Evolutionary conservation across 208 protist genomes (phyloP).

Genomic region (Acanthamoeba triangularis): DNA sequence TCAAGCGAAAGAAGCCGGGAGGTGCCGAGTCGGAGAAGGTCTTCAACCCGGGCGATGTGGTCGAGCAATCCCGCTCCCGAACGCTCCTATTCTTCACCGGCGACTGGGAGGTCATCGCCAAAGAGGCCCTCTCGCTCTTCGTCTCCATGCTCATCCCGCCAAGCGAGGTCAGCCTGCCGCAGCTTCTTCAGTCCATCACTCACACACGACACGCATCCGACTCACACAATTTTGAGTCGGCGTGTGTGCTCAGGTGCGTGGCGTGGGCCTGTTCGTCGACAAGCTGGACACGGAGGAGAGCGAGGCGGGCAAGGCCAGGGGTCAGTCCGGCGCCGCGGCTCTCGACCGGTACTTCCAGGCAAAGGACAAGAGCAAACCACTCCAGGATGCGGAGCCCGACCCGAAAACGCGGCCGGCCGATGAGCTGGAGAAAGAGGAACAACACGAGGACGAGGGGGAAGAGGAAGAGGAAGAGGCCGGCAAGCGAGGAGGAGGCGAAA

Average conservation of each 20-base stretch:
- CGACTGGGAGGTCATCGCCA: neutral
- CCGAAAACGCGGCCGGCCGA: no score
- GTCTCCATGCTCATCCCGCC: conserved; percentile 70
- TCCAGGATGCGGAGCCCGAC: neutral
- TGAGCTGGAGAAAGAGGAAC: neutral
- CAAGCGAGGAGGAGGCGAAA: neutral
- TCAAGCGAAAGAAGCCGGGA: conserved; percentile 53
- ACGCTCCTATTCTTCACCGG: neutral
- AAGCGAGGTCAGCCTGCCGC: neutral
- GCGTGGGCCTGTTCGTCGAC: conserved; percentile 59
- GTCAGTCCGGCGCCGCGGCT: neutral
- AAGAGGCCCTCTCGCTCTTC: conserved; percentile 46
- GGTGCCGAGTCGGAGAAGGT: conserved; percentile 61
- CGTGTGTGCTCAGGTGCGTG: conserved; percentile 30
- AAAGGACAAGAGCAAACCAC: neutral
- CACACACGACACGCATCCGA: no score
- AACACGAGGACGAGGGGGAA: neutral
- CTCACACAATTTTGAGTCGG: no score
- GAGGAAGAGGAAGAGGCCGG: neutral
- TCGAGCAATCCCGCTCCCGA: conserved; percentile 18
- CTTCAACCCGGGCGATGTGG: conserved; percentile 62
- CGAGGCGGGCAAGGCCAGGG: neutral
- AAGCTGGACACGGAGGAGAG: conserved; percentile 34
- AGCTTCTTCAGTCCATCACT: neutral
- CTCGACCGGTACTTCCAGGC: neutral